These are phyloP conservation scores for Pythium pyrilobum DNA, from an alignment of 352 stramenopile genomes.

Conservation along the genomic window DNA sequence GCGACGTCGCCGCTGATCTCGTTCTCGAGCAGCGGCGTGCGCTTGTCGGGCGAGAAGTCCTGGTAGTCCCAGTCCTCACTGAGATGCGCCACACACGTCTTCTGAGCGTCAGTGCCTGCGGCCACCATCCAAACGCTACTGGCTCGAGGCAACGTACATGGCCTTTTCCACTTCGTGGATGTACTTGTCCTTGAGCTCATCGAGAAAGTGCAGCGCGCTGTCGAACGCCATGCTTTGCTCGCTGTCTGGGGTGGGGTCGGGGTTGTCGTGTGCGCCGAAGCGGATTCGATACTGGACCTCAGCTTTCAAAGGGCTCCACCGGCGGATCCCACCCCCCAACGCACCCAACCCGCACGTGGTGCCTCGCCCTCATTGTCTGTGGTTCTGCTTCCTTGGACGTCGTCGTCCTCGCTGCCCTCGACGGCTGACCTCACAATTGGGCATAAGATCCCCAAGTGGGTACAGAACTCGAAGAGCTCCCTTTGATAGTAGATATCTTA, in stretches of 20 bases:
- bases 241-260: too few relatives aligned
- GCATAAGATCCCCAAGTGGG: constrained; percentile 11
- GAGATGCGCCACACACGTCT: neutral
- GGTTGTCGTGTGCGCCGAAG: too few relatives aligned
- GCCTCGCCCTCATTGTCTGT: neutral
- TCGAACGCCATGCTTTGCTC: constrained; percentile 20
- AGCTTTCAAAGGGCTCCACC: too few relatives aligned
- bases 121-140: neutral
- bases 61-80: constrained; percentile 75
- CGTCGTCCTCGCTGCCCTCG: constrained; percentile 8
- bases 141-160: constrained; percentile 27
- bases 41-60: constrained; percentile 60
- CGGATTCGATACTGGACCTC: too few relatives aligned
- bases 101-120: neutral
- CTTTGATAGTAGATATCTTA: neutral
- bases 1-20: constrained; percentile 33
- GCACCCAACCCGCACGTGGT: too few relatives aligned
- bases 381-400: neutral
- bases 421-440: neutral
- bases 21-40: constrained; percentile 49
- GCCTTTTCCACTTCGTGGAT: constrained; percentile 48
- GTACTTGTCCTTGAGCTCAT: constrained; percentile 58
- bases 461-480: neutral
- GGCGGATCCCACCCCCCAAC: too few relatives aligned
- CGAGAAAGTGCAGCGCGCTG: constrained; percentile 35